Base-by-base conservation (phyloP, 106 monocot species). In the Dactylorhiza incarnata region DNA sequence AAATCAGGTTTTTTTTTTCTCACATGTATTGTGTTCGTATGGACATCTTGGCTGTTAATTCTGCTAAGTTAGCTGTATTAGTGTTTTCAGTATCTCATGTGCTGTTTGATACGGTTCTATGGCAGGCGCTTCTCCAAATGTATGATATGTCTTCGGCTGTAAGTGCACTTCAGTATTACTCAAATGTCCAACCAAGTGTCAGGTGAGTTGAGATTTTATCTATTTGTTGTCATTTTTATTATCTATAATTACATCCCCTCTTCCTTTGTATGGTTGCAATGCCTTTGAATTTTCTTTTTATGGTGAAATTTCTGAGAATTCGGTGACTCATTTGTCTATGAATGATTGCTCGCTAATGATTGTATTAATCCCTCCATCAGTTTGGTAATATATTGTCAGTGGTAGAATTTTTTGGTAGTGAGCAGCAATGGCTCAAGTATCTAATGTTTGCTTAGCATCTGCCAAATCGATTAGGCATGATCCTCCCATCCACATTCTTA, bases 91-190 rank as follows among this genome's bases (percentile, higher is more conserved):
- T 72, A 49, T 72, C 44, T 72, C 22, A 49, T 48, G 20, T 22
- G 22, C 43, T 72, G 47, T 4, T 72, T 48, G 47, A 44, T 22
- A 3, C n/a, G 22, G 9, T 15, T n/a, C 22, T 19, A 49, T n/a
- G 43, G 13, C 84, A 90, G 90, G 87, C 90, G 72, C 90, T 90
- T 81, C 82, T 90, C 46, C 90, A 90, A 78, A 90, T 90, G 90
- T 85, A 87, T 68, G 90, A 90, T 71, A 77, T 86, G 22, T 25
- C 82, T 67, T 80, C 90, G 3, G 86, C 90, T 59, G 76, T 81
- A 49, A 78, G 45, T 61, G 87, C 82, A 17, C 48, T 90, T 72
- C 86, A 90, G 29, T 90, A 90, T 68, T 90, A 90, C 58, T 74
- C 82, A 12, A 83, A 74, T 55, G 76, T 87, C 22, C 90, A 90